phyloP scores from a whole-genome alignment of 495 filamentous ascomycete genomes.

The Chaetomium tenue region DNA sequence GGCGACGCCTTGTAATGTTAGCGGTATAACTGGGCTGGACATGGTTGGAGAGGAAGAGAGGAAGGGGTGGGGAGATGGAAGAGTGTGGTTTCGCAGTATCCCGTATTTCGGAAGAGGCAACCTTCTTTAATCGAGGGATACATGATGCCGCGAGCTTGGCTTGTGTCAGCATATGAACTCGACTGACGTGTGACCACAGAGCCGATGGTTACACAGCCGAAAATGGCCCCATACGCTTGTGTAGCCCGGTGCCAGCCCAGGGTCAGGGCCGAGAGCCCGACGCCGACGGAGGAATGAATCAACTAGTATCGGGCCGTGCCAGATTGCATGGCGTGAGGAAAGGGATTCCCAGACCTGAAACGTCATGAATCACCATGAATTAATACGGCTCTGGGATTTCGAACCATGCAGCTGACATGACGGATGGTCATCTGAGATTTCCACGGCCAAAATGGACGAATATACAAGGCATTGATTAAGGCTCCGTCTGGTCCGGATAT shows the following conservation, averaged over 20 bases:
- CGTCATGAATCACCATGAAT: too few species aligned
- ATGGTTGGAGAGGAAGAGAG: neutral
- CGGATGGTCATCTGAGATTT: too few species aligned
- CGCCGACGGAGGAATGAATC: neutral
- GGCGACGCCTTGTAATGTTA: neutral
- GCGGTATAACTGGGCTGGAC: neutral
- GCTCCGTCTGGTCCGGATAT: too few species aligned
- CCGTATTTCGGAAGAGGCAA: neutral
- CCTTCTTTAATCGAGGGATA: neutral
- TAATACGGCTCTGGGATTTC: too few species aligned
- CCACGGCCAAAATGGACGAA: too few species aligned
- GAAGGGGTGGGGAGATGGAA: neutral
- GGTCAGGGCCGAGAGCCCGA: neutral
- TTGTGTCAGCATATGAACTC: neutral
- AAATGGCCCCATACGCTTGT: too few species aligned
- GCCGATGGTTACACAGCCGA: conserved; percentile 1
- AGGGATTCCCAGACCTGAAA: too few species aligned
- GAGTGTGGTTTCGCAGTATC: neutral
- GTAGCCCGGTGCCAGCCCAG: neutral
- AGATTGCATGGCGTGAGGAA: too few species aligned
- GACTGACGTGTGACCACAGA: conserved; percentile 7
- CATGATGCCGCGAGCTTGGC: neutral
- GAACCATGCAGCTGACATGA: too few species aligned
- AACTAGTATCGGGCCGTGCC: too few species aligned
- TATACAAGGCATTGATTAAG: too few species aligned